Evolutionary conservation across 805 yeast species (phyloP).

Genomic region (Cyberlindnera maritima): DNA sequence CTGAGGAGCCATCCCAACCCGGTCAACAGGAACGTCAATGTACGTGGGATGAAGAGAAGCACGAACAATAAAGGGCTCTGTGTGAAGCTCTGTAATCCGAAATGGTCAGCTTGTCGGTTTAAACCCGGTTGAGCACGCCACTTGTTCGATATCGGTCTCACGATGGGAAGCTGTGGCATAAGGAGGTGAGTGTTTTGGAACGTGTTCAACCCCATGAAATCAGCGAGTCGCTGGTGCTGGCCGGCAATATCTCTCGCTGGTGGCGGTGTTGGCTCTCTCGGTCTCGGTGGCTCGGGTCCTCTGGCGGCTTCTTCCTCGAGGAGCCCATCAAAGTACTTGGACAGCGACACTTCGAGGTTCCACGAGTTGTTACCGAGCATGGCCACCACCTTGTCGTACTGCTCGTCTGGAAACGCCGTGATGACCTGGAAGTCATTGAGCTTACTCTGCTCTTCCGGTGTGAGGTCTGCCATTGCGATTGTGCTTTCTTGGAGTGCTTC

Average conservation of each 20-base stretch:
- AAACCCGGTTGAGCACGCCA: conserved; percentile 23
- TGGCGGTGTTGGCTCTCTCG: conserved; percentile 3
- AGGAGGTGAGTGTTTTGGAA: background rate
- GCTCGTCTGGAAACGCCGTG: conserved; percentile 46
- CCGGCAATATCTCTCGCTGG: too few relatives aligned
- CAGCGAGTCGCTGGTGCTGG: too few relatives aligned
- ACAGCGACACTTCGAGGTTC: conserved; percentile 59
- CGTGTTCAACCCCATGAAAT: too few relatives aligned
- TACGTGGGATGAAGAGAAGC: conserved; percentile 53
- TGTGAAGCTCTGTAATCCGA: conserved; percentile 15
- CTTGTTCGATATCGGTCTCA: conserved; percentile 31
- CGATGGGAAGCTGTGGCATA: conserved; percentile 31
- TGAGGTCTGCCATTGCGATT: conserved; percentile 22
- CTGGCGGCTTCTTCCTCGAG: conserved; percentile 31
- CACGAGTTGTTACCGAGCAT: conserved; percentile 52
- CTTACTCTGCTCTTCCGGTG: conserved; percentile 41
- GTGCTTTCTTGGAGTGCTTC: background rate
- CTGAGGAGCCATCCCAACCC: conserved; percentile 36
- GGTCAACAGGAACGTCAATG: conserved; percentile 41
- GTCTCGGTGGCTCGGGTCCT: background rate
- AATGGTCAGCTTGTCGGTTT: conserved; percentile 4
- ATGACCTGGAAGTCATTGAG: conserved; percentile 49
- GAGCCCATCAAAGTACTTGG: conserved; percentile 59
- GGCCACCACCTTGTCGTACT: conserved; percentile 43
- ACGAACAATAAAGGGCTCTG: conserved; percentile 44